Evolutionary conservation across 106 monocot species (phyloP).

Genomic region (Allium sativum): DNA sequence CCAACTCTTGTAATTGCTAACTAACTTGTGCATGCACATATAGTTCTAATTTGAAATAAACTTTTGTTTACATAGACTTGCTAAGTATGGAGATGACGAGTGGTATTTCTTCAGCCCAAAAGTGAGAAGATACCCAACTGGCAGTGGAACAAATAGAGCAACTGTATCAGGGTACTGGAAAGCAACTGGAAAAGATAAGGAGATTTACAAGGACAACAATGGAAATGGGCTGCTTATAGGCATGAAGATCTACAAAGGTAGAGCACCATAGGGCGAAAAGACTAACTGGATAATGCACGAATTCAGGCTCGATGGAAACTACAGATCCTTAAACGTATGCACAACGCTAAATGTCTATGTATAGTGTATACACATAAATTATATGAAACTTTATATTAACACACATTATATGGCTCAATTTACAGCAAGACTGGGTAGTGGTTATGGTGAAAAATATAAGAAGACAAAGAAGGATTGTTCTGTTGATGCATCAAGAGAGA

Average conservation of each 20-base stretch:
- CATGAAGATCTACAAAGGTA: constrained; percentile 79
- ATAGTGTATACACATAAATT: too few species aligned
- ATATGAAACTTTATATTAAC: too few species aligned
- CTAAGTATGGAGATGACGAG: constrained; percentile 60
- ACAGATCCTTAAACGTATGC: neutral
- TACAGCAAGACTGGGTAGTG: constrained; percentile 16
- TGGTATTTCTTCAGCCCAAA: constrained; percentile 59
- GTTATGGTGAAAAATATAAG: constrained; percentile 1
- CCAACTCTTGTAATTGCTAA: neutral
- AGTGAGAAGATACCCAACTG: constrained; percentile 70
- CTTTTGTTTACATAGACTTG: constrained; percentile 19
- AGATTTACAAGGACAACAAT: constrained; percentile 43
- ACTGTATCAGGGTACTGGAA: constrained; percentile 80
- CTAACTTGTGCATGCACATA: too few species aligned
- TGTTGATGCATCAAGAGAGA: neutral
- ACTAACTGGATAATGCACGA: constrained; percentile 92
- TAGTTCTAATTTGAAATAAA: too few species aligned
- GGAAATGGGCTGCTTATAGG: constrained; percentile 36
- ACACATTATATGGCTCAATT: neutral
- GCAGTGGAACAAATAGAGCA: constrained; percentile 59
- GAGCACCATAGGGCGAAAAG: constrained; percentile 70
- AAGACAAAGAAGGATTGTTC: neutral
- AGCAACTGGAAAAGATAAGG: constrained; percentile 85
- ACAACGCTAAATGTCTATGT: too few species aligned
- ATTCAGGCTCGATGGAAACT: constrained; percentile 39